These are phyloP conservation scores for Hippophae gyantsensis DNA, from an alignment of 306 rosid genomes.

Conservation along the genomic window DNA sequence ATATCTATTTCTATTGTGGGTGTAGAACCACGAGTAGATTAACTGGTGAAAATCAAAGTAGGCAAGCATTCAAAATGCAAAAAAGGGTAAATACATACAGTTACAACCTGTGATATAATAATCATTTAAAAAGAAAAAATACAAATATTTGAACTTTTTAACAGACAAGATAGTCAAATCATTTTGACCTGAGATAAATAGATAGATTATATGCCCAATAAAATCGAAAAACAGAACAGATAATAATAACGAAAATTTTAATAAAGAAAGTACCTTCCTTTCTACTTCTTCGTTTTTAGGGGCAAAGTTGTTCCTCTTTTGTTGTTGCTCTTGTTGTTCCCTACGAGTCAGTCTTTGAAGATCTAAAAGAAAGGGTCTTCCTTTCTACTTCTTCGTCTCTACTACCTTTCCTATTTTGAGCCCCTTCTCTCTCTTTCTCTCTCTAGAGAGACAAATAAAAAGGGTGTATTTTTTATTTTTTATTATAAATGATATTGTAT, in stretches of 20 bases:
- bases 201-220: conserved; percentile 18
- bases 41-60: conserved; percentile 30
- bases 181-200: conserved; percentile 23
- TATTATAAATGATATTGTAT: neutral
- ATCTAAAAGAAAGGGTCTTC: conserved; percentile 64
- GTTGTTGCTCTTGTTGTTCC: conserved; percentile 28
- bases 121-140: conserved; percentile 25
- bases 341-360: conserved; percentile 47
- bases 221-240: conserved; percentile 2
- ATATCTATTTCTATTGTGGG: conserved; percentile 21
- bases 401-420: conserved; percentile 55
- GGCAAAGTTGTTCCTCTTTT: conserved; percentile 16
- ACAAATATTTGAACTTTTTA: conserved; percentile 43
- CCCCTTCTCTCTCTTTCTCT: neutral
- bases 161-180: conserved; percentile 38
- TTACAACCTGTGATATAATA: conserved; percentile 27
- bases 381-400: conserved; percentile 68
- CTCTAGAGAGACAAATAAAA: conserved; percentile 37
- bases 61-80: conserved; percentile 32
- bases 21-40: conserved; percentile 26
- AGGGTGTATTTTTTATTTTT: conserved; percentile 26
- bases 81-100: conserved; percentile 35
- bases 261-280: too few relatives aligned
- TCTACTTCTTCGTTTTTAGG: too few relatives aligned
- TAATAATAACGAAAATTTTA: neutral